Evolutionary conservation across 257 asterid species (phyloP).

Genomic region (Fraxinus anomala): DNA sequence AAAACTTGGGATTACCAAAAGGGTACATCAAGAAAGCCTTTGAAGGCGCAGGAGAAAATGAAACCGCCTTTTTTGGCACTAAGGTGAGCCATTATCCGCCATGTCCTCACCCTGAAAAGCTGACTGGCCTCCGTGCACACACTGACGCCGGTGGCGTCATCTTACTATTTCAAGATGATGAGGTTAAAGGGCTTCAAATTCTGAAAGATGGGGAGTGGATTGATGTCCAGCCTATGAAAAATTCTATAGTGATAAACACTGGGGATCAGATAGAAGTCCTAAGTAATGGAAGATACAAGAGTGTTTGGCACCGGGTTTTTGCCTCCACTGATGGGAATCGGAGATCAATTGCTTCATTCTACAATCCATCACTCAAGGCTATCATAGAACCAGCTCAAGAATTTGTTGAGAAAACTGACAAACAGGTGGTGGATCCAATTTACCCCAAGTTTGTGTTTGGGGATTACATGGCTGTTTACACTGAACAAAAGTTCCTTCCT

Average conservation of each 20-base stretch:
- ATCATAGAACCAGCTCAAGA: constrained; percentile 61
- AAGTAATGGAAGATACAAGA: constrained; percentile 79
- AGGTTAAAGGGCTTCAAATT: constrained; percentile 70
- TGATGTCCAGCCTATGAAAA: constrained; percentile 66
- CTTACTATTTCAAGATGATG: constrained; percentile 79
- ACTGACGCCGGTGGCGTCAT: constrained; percentile 90
- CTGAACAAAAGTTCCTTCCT: constrained; percentile 68
- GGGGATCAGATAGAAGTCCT: constrained; percentile 88
- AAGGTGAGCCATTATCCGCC: constrained; percentile 93
- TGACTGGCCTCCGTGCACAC: constrained; percentile 81
- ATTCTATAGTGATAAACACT: constrained; percentile 69
- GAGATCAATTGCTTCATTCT: constrained; percentile 79
- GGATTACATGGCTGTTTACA: constrained; percentile 75
- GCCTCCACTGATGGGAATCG: constrained; percentile 55
- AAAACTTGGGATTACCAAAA: constrained; percentile 61
- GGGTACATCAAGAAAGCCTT: constrained; percentile 74
- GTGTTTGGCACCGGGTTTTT: constrained; percentile 79
- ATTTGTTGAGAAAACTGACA: constrained; percentile 14
- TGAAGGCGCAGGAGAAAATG: constrained; percentile 43
- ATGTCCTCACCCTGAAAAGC: constrained; percentile 68
- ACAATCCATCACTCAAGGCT: constrained; percentile 75
- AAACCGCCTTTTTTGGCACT: constrained; percentile 74
- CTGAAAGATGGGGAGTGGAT: constrained; percentile 71
- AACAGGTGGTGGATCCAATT: constrained; percentile 21
- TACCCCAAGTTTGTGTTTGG: constrained; percentile 77